Evolutionary conservation across 2,329 filamentous ascomycete species (phyloP), one percentile per base, ranked within the genome.

Genomic region (Zymoseptoria brevis): DNA sequence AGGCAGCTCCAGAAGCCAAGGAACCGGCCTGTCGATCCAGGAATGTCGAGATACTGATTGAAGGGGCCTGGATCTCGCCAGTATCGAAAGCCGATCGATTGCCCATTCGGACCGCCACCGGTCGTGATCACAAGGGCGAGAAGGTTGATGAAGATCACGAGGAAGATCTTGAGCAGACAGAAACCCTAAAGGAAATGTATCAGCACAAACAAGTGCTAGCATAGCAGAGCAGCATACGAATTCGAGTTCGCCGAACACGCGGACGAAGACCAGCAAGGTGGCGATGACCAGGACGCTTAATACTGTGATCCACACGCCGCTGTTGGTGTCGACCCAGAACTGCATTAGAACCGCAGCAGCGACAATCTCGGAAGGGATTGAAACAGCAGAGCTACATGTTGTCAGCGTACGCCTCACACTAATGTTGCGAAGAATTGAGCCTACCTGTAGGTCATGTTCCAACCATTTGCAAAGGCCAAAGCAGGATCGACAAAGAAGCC

Each of bases 141-240:
- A n/a, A 65, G 62, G 56, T 64, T 65, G 50, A 65, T 58, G 54
- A 63, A 63, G n/a, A 65, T 26, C 22, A 65, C 59, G 16, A 66
- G 57, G 50, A 64, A 62, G 29, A 66, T 66, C 53, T 66, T 66
- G 35, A 66, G 41, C 45, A 62, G 26, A 2, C 58, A 58, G 49
- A 64, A 62, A 4, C 52, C 52, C 19, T 24, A 19, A 7, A 24
- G n/a, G 51, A 51, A 3, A 13, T 24, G 4, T 8, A 8, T 51
- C 19, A 51, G 50, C 50, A 19, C 4, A 16, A 21, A 13, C 4
- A 21, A 51, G 19, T 24, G 19, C 22, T 51, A 19, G 50, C 8
- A 21, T 16, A 22, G 22, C 4, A 9, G 51, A 16, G 13, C 4
- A n/a, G 5, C 51, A 22, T 53, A 53, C 51, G 50, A 66, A 66